Conservation (phyloP, 805 yeast genomes). For the Zygotorulaspora florentina region DNA sequence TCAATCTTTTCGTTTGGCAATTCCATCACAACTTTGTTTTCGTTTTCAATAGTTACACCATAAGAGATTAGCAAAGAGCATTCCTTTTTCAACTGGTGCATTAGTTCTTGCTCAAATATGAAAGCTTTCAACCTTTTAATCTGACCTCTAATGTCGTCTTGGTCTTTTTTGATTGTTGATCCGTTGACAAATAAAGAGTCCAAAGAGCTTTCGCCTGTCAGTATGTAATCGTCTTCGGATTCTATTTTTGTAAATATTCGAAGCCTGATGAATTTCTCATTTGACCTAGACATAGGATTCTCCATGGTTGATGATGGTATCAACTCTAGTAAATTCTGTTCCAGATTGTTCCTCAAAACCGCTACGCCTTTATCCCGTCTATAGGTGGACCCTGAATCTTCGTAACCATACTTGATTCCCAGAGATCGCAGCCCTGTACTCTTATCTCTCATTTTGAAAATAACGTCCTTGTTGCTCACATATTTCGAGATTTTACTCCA, state of each 20-base stretch:
- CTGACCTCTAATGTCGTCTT: constrained; percentile 45
- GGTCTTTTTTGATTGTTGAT: constrained; percentile 18
- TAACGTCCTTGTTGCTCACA: constrained; percentile 25
- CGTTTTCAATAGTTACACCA: constrained; percentile 60
- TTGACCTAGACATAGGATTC: constrained; percentile 26
- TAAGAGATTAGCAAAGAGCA: constrained; percentile 64
- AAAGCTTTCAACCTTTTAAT: constrained; percentile 66
- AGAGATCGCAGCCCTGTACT: constrained; percentile 49
- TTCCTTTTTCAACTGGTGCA: constrained; percentile 72
- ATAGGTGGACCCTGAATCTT: constrained; percentile 82
- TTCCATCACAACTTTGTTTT: constrained; percentile 61
- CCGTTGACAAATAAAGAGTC: constrained; percentile 17
- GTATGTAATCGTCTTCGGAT: constrained; percentile 46
- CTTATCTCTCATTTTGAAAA: constrained; percentile 63
- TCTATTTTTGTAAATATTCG: constrained; percentile 53
- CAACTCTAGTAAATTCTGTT: constrained; percentile 39
- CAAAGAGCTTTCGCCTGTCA: constrained; percentile 53
- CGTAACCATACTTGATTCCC: constrained; percentile 86
- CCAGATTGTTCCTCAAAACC: constrained; percentile 48
- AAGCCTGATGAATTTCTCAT: constrained; percentile 52
- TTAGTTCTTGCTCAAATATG: constrained; percentile 85
- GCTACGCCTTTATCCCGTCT: constrained; percentile 71
- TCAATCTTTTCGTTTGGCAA: constrained; percentile 64
- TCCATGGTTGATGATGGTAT: constrained; percentile 25
- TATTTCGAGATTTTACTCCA: constrained; percentile 45